phyloP scores from a whole-genome alignment of 192 early-diverging fungal genomes.

The Podila epigama region DNA sequence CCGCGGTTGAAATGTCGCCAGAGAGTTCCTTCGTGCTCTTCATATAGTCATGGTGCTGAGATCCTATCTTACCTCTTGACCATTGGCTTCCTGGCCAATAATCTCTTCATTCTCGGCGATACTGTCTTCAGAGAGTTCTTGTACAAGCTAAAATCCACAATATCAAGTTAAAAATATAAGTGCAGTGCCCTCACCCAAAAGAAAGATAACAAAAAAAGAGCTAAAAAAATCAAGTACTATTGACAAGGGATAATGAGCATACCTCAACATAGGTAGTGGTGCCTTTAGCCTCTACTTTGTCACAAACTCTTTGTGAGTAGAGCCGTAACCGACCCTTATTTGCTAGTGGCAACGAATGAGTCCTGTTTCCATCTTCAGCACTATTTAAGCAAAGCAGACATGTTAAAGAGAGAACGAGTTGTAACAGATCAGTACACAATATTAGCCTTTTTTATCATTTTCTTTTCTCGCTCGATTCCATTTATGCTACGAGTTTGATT shows the following conservation, averaged over 20 bases:
- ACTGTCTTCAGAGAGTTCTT: constrained; percentile 15
- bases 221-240: too few species aligned
- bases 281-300: constrained; percentile 64
- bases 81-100: background rate
- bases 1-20: background rate
- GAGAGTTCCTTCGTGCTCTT: background rate
- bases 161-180: background rate
- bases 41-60: too few species aligned
- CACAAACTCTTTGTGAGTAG: constrained; percentile 68
- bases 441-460: too few species aligned
- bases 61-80: constrained; percentile 37
- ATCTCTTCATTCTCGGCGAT: constrained; percentile 3
- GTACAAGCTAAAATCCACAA: constrained; percentile 21
- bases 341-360: background rate
- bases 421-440: background rate
- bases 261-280: constrained; percentile 69
- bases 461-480: too few species aligned
- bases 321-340: constrained; percentile 60
- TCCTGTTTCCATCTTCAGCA: constrained; percentile 1
- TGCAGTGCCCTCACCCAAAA: background rate
- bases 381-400: background rate
- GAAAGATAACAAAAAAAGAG: background rate
- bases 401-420: background rate
- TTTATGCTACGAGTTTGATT: background rate
- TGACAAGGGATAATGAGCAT: too few species aligned